Base-by-base conservation (phyloP, 2,329 filamentous ascomycete genomes). In the Penicillium fuscoglaucum region DNA sequence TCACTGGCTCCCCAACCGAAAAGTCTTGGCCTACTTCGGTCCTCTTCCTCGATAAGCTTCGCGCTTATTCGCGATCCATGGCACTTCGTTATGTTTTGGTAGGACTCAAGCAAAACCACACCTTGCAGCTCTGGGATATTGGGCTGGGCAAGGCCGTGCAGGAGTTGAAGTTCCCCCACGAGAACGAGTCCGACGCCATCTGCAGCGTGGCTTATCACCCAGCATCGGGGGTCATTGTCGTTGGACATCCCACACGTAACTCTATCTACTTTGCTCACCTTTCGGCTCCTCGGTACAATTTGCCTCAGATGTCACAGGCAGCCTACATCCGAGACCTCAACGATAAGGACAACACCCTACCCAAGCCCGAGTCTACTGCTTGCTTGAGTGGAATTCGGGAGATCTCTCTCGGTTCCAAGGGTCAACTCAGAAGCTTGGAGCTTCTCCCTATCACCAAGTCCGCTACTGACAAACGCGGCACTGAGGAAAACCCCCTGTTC, bases 21-120 rank as follows among this genome's bases (percentile, higher is more conserved):
- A 97, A 98, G 80, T 93, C 93, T 5, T 97, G 93, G 88, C 93
- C 96, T 7, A 98, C 93, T 3, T 98, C 95, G 26, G 91, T 99
- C 58, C 84, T 96, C 74, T 89, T 99, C 76, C 87, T 99, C 67
- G 95, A 99, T 79, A 99, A 98, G 82, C 87, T 93, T 76, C 90
- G 93, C 62, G 92, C 95, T 46, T 97, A 96, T 77, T 86, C 88
- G 78, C 96, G 95, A 79, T 89, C 90, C 60, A 89, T 90, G 70
- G 93, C 96, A 48, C 83, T 97, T 62, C 87, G 95, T 61, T 99
- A 99, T 79, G 89, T 99, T 80, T 88, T 99, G 73, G 91, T 99
- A 62, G 95, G 95, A 69, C 91, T 98, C 86, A 97, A 98, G 80
- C 95, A 99, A 76, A 99, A 99, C 77, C 95, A 99, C 79, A 96